Conservation (phyloP, 1,139 yeast genomes). For the Lodderomyces orthopsilosis region DNA sequence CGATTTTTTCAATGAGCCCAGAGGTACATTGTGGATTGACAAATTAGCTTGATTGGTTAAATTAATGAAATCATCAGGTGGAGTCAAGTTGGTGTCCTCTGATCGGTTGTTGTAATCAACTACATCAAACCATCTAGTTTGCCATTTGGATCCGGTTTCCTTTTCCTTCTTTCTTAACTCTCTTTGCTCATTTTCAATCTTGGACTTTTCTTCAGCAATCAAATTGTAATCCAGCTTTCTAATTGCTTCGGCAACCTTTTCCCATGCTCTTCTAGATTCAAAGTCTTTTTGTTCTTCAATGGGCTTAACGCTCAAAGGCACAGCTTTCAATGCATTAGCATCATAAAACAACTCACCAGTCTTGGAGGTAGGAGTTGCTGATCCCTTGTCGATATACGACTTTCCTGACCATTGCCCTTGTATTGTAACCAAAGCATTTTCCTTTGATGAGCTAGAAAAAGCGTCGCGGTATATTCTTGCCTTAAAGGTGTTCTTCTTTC, state of each 20-base stretch:
- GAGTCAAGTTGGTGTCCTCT: slow-evolving; percentile 16
- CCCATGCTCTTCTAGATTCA: slow-evolving; percentile 87
- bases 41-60: slow-evolving; percentile 55
- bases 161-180: slow-evolving; percentile 71
- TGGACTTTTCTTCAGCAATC: slow-evolving; percentile 70
- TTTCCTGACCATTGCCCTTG: slow-evolving; percentile 91
- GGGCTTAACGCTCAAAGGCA: slow-evolving; percentile 70
- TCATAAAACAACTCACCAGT: slow-evolving; percentile 66
- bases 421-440: slow-evolving; percentile 71
- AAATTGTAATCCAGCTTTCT: slow-evolving; percentile 67
- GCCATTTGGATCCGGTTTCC: slow-evolving; percentile 63
- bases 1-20: slow-evolving; percentile 57
- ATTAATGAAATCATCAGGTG: slow-evolving; percentile 44
- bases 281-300: slow-evolving; percentile 69
- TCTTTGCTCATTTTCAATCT: slow-evolving; percentile 80
- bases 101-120: slow-evolving; percentile 38
- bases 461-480: slow-evolving; percentile 68
- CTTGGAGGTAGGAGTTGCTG: slow-evolving; percentile 35
- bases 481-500: slow-evolving; percentile 89
- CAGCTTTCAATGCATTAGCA: slow-evolving; percentile 51
- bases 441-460: slow-evolving; percentile 48
- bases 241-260: slow-evolving; percentile 83
- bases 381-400: slow-evolving; percentile 51
- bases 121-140: slow-evolving; percentile 72
- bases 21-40: slow-evolving; percentile 62